Conservation (phyloP, 257 asterid genomes). For the Ophiorrhiza pumila region DNA sequence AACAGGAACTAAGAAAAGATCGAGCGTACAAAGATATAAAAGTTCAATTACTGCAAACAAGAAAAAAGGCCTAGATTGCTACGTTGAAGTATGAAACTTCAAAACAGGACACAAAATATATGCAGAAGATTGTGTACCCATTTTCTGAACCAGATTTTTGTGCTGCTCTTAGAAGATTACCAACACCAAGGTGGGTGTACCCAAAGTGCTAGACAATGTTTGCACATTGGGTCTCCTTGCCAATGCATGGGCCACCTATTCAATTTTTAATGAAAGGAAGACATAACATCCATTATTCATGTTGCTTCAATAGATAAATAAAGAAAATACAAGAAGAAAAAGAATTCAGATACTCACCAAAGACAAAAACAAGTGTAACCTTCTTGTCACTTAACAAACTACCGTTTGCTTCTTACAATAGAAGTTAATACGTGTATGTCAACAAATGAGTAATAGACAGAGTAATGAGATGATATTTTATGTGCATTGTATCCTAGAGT, state of each 20-base stretch:
- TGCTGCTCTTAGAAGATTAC: constrained; percentile 94
- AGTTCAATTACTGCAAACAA: neutral
- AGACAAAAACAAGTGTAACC: constrained; percentile 60
- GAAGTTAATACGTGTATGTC: constrained; percentile 3
- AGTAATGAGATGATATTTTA: neutral
- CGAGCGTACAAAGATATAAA: neutral
- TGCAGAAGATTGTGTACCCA: constrained; percentile 24
- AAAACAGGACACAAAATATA: neutral
- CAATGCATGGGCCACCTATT: constrained; percentile 98
- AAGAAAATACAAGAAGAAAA: neutral
- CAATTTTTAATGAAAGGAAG: constrained; percentile 18
- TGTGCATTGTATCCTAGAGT: neutral
- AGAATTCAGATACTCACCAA: constrained; percentile 40
- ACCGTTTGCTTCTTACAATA: constrained; percentile 52
- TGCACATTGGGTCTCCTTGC: constrained; percentile 93
- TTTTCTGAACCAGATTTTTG: constrained; percentile 45
- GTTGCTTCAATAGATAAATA: neutral
- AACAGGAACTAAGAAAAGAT: neutral
- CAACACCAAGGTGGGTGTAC: constrained; percentile 90
- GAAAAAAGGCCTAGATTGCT: neutral
- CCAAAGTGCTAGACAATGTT: constrained; percentile 75
- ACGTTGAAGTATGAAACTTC: neutral
- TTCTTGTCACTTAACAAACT: constrained; percentile 34
- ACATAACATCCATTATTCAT: neutral
- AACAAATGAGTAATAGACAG: neutral